A percentile compares a stretch with the other conserved stretches of the same genome.
phyloP scores from a whole-genome alignment of 129 eudicot species.

The Glebionis coronaria region DNA sequence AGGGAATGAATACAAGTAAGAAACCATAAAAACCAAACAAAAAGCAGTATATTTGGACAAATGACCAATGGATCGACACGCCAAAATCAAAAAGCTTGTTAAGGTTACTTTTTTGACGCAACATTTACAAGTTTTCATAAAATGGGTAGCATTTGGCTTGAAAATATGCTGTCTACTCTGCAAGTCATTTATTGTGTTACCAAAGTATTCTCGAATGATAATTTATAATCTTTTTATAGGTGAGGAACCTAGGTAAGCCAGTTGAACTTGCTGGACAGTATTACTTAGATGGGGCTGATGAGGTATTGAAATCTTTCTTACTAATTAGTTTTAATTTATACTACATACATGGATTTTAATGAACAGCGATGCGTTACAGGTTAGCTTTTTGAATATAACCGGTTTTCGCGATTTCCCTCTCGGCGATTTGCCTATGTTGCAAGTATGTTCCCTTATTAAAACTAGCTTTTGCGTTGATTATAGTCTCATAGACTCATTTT shows the following conservation, averaged over 20 bases:
- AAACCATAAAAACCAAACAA: no score
- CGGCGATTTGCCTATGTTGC: conserved; percentile 96
- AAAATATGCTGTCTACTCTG: conserved; percentile 1
- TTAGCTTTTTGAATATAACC: conserved; percentile 88
- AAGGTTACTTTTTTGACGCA: not conserved
- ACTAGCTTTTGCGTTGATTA: no score
- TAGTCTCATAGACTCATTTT: not conserved
- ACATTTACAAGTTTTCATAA: no score
- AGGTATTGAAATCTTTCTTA: conserved; percentile 47
- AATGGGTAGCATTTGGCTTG: no score
- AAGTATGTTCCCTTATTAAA: conserved; percentile 43
- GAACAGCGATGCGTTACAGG: conserved; percentile 40
- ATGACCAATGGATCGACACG: no score
- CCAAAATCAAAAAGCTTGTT: not conserved
- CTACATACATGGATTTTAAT: conserved; percentile 3
- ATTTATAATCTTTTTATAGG: conserved; percentile 42
- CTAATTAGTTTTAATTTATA: not conserved
- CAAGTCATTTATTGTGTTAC: not conserved
- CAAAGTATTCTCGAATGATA: not conserved
- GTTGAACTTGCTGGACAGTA: conserved; percentile 98
- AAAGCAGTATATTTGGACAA: no score
- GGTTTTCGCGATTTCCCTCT: conserved; percentile 97
- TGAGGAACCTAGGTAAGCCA: conserved; percentile 96
- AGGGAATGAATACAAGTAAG: no score
- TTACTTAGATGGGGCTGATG: conserved; percentile 95